Conservation (phyloP, 2,329 filamentous ascomycete genomes). For the Nemania diffusa region DNA sequence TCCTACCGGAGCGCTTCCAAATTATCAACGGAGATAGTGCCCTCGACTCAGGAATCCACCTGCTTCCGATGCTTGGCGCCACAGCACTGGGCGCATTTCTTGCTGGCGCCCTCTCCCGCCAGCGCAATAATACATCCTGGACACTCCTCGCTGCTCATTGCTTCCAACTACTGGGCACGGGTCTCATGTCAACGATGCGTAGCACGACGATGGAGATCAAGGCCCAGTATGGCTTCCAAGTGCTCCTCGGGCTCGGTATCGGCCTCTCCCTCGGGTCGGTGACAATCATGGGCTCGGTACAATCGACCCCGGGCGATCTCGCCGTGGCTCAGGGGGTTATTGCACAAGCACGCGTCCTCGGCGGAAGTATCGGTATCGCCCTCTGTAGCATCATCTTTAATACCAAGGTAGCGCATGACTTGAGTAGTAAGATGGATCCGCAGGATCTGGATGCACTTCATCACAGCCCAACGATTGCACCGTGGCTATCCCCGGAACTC, state of each 20-base stretch:
- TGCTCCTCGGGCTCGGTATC: slow-evolving; percentile 68
- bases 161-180: slow-evolving; percentile 64
- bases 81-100: slow-evolving; percentile 67
- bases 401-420: slow-evolving; percentile 52
- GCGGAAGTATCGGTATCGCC: slow-evolving; percentile 68
- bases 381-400: slow-evolving; percentile 70
- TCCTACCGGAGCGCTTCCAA: slow-evolving; percentile 69
- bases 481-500: slow-evolving; percentile 49
- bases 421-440: slow-evolving; percentile 51
- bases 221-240: slow-evolving; percentile 64
- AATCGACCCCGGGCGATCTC: slow-evolving; percentile 60
- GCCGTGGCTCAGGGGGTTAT: slow-evolving; percentile 69
- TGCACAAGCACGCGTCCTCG: slow-evolving; percentile 68
- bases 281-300: slow-evolving; percentile 67
- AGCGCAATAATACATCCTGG: slow-evolving; percentile 63
- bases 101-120: slow-evolving; percentile 64
- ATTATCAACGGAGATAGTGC: slow-evolving; percentile 65
- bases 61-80: slow-evolving; percentile 67
- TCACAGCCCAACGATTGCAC: slow-evolving; percentile 55
- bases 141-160: slow-evolving; percentile 61
- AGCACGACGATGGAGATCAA: slow-evolving; percentile 49
- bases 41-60: slow-evolving; percentile 65
- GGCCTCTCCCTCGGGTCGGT: slow-evolving; percentile 67
- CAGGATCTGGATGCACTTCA: slow-evolving; percentile 56
- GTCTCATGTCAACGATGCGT: slow-evolving; percentile 60